Evolutionary conservation across 2,329 filamentous ascomycete genomes (phyloP).

Genomic region (Magnaporthiopsis poae): DNA sequence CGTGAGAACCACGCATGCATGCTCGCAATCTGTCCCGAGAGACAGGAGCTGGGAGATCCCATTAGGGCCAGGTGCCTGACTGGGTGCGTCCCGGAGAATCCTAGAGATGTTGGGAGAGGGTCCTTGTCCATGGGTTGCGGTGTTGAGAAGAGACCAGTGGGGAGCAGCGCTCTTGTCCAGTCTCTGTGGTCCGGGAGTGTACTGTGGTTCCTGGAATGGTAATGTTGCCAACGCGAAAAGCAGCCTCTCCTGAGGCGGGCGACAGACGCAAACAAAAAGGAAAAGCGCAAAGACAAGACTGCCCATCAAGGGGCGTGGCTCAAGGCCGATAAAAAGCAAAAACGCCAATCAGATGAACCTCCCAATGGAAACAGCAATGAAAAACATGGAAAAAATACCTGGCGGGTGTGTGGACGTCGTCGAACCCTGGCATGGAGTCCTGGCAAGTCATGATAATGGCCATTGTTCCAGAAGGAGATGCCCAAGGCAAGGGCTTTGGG

Average conservation of each 20-base stretch:
- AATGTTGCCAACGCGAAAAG: not conserved
- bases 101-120: not conserved
- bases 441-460: slow-evolving; percentile 19
- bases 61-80: not conserved
- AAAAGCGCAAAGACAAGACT: slow-evolving; percentile 15
- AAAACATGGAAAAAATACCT: slow-evolving; percentile 48
- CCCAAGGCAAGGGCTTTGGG: not conserved
- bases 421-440: slow-evolving; percentile 42
- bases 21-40: not conserved
- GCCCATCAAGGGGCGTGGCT: slow-evolving; percentile 21
- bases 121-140: not conserved
- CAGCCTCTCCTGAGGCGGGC: slow-evolving; percentile 3
- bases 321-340: slow-evolving; percentile 16
- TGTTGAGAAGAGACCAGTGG: not conserved
- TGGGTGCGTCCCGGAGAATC: not conserved
- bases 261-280: slow-evolving; percentile 7
- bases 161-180: slow-evolving; percentile 1
- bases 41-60: not conserved
- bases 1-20: not conserved
- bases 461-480: slow-evolving; percentile 16
- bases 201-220: slow-evolving; percentile 5
- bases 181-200: not conserved
- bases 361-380: slow-evolving; percentile 37
- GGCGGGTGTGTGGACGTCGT: slow-evolving; percentile 50
- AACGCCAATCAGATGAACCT: slow-evolving; percentile 25